A percentile compares a stretch with the other conserved stretches of the same genome.
Evolutionary conservation across 2,329 filamentous ascomycete species (phyloP).

Genomic region (Pleoardoris graminearum): DNA sequence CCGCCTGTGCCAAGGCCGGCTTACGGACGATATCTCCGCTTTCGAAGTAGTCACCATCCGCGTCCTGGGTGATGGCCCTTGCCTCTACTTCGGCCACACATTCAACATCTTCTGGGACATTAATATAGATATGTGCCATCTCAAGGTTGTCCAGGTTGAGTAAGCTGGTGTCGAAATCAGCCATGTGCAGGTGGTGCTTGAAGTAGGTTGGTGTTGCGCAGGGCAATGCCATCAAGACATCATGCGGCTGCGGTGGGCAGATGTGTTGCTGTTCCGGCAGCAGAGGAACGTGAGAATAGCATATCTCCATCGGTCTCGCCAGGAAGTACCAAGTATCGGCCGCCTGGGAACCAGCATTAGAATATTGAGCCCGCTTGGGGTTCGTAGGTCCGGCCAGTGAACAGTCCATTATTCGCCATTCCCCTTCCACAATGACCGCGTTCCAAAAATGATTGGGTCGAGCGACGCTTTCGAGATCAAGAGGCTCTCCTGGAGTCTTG

Average conservation of each 20-base stretch:
- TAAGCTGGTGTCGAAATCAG: conserved; percentile 88
- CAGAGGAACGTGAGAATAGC: conserved; percentile 93
- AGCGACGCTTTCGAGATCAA: conserved; percentile 78
- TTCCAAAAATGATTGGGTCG: conserved; percentile 98
- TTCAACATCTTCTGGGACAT: conserved; percentile 87
- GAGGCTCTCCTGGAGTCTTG: conserved; percentile 78
- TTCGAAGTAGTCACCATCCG: conserved; percentile 91
- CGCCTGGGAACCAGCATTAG: conserved; percentile 66
- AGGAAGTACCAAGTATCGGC: conserved; percentile 95
- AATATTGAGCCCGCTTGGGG: conserved; percentile 76
- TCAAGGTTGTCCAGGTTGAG: conserved; percentile 88
- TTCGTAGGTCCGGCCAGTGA: conserved; percentile 90
- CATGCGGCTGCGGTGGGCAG: conserved; percentile 82
- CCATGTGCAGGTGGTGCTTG: conserved; percentile 75
- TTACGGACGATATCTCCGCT: conserved; percentile 86
- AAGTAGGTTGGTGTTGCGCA: conserved; percentile 88
- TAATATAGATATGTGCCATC: conserved; percentile 86
- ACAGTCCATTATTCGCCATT: conserved; percentile 97
- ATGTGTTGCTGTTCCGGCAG: conserved; percentile 89
- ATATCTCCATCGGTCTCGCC: conserved; percentile 82
- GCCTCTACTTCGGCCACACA: conserved; percentile 91
- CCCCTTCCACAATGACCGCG: conserved; percentile 84
- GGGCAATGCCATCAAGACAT: conserved; percentile 83
- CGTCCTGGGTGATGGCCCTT: conserved; percentile 75
- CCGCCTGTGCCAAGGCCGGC: conserved; percentile 83